Percentiles rank a stretch among this genome's conserved stretches.
Evolutionary conservation across 371 early-diverging fungal genomes (phyloP).

Genomic region (Capillidium rhysosporum): DNA sequence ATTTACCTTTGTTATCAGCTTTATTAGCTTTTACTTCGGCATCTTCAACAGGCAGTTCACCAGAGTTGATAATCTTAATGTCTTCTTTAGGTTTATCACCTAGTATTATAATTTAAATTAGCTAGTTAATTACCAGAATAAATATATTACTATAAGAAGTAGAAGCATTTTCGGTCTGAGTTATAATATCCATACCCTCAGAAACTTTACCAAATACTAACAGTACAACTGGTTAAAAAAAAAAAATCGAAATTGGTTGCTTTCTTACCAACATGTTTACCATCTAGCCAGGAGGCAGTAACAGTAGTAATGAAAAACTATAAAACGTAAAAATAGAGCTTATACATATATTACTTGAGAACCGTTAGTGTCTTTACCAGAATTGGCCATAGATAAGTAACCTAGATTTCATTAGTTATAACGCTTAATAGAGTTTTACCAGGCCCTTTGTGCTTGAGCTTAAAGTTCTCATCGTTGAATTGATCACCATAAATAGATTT

Average conservation of each 20-base stretch:
- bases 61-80: slow-evolving; percentile 46
- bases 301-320: slow-evolving; percentile 73
- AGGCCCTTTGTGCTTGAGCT: slow-evolving; percentile 35
- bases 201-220: slow-evolving; percentile 89
- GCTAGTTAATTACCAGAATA: background rate
- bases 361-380: slow-evolving; percentile 88
- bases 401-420: slow-evolving; percentile 10
- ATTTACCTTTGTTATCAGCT: background rate
- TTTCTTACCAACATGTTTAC: slow-evolving; percentile 68
- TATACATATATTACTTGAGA: slow-evolving; percentile 36
- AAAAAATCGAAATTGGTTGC: slow-evolving; percentile 7
- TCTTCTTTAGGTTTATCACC: slow-evolving; percentile 36
- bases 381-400: slow-evolving; percentile 81
- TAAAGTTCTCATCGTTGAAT: slow-evolving; percentile 83
- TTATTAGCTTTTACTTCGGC: slow-evolving; percentile 81
- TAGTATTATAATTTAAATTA: background rate
- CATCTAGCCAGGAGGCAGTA: slow-evolving; percentile 81
- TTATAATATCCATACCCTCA: slow-evolving; percentile 20
- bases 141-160: background rate
- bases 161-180: slow-evolving; percentile 11
- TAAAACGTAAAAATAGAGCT: slow-evolving; percentile 12
- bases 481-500: slow-evolving; percentile 37
- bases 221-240: background rate
- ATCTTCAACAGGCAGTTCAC: slow-evolving; percentile 34
- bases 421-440: slow-evolving; percentile 22